These are phyloP conservation scores for Salix purpurea DNA, from an alignment of 345 rosid genomes.

Conservation along the genomic window DNA sequence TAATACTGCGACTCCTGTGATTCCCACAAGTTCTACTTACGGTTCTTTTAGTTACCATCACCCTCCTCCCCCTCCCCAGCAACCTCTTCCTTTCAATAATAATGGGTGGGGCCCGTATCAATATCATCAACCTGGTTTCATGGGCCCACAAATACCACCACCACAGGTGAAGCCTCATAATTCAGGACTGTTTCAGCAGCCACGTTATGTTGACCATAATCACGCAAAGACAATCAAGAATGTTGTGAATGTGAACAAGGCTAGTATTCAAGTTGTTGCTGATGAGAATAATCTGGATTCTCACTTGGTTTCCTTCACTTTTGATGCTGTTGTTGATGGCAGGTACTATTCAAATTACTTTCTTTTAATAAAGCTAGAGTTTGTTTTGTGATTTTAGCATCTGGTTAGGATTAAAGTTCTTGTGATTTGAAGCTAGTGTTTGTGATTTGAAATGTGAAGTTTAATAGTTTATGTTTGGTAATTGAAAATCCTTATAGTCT, in stretches of 20 bases:
- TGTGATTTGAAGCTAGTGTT: background rate
- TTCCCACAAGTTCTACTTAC: background rate
- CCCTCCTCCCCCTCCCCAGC: background rate
- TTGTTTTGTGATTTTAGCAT: background rate
- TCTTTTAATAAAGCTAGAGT: background rate
- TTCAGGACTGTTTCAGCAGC: background rate
- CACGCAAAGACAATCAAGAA: constrained; percentile 42
- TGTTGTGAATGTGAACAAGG: constrained; percentile 40
- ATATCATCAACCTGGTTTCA: background rate
- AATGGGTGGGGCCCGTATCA: background rate
- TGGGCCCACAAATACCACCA: constrained; percentile 5
- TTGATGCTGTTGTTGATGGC: constrained; percentile 49
- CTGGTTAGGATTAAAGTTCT: background rate
- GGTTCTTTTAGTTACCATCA: background rate
- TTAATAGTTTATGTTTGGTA: background rate
- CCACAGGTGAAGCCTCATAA: background rate
- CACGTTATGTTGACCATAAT: constrained; percentile 35
- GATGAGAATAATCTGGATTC: constrained; percentile 33
- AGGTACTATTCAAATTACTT: constrained; percentile 19
- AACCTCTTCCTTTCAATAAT: background rate
- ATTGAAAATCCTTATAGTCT: background rate
- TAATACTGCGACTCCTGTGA: background rate
- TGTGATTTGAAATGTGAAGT: background rate
- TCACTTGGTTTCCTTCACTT: constrained; percentile 43
- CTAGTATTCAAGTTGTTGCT: constrained; percentile 27